Conservation (phyloP, 208 protist genomes). For the Wallacemonas collosoma region DNA sequence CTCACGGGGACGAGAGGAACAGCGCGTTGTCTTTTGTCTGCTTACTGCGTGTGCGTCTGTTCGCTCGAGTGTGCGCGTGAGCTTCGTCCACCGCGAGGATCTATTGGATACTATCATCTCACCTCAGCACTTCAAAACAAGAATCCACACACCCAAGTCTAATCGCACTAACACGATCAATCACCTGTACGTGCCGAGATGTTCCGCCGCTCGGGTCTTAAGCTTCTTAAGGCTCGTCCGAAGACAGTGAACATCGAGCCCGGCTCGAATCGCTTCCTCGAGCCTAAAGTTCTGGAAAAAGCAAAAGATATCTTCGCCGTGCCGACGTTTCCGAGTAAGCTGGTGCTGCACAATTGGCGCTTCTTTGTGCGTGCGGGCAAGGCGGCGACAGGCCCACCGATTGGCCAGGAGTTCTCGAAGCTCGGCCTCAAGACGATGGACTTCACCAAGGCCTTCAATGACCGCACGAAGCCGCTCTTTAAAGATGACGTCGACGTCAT, state of each 20-base stretch:
- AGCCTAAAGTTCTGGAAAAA: slow-evolving; percentile 51
- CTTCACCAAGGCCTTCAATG: slow-evolving; percentile 91
- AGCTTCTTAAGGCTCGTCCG: slow-evolving; percentile 66
- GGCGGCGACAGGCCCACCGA: slow-evolving; percentile 84
- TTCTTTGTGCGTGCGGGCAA: slow-evolving; percentile 90
- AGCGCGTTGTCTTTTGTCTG: too few relatives aligned
- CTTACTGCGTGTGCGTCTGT: too few relatives aligned
- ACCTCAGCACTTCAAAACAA: too few relatives aligned
- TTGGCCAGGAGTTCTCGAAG: slow-evolving; percentile 92
- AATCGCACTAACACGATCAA: too few relatives aligned
- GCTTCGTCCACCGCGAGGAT: too few relatives aligned
- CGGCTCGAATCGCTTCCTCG: slow-evolving; percentile 69
- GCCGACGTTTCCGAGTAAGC: slow-evolving; percentile 76
- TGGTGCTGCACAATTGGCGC: slow-evolving; percentile 90
- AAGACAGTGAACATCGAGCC: slow-evolving; percentile 76
- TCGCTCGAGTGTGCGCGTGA: too few relatives aligned
- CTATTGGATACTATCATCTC: too few relatives aligned
- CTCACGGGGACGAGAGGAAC: too few relatives aligned
- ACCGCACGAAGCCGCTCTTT: slow-evolving; percentile 85
- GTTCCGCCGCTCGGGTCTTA: slow-evolving; percentile 34
- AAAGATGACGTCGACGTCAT: slow-evolving; percentile 90
- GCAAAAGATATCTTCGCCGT: slow-evolving; percentile 80
- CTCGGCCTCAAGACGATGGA: slow-evolving; percentile 91
- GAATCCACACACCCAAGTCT: too few relatives aligned
- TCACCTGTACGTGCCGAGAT: slow-evolving; percentile 17